phyloP scores from a whole-genome alignment of 768 basidiomycete species.

The Boletus fagicola region DNA sequence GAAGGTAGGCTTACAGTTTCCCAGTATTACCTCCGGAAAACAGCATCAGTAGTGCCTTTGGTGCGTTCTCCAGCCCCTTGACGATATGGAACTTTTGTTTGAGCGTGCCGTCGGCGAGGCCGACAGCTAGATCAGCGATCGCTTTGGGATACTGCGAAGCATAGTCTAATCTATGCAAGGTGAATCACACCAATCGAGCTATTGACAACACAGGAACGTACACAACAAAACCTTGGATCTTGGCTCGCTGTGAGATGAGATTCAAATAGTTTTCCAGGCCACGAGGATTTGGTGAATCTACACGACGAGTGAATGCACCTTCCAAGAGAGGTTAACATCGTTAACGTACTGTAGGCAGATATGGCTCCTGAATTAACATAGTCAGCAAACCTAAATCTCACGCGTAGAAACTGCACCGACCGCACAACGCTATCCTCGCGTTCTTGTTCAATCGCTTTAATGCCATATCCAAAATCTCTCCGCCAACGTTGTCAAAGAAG shows the following conservation, averaged over 20 bases:
- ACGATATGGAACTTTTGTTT: constrained; percentile 81
- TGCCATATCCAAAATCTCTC: constrained; percentile 78
- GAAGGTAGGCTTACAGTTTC: constrained; percentile 50
- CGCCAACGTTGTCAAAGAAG: constrained; percentile 81
- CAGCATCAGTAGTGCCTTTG: constrained; percentile 64
- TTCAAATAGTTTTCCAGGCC: constrained; percentile 66
- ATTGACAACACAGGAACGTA: constrained; percentile 32
- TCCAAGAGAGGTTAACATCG: not conserved
- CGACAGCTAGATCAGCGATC: constrained; percentile 51
- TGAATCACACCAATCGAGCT: not conserved
- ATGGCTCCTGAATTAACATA: constrained; percentile 60
- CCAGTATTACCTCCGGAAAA: constrained; percentile 78
- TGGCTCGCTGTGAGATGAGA: constrained; percentile 76
- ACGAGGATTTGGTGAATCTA: constrained; percentile 58
- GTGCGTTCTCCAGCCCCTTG: constrained; percentile 71
- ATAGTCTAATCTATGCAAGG: constrained; percentile 67
- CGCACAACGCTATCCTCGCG: constrained; percentile 80
- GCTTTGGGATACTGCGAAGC: constrained; percentile 56
- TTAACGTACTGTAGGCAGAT: constrained; percentile 69
- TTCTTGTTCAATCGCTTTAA: constrained; percentile 71
- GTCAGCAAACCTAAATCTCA: constrained; percentile 3
- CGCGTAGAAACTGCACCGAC: constrained; percentile 41
- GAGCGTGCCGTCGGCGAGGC: constrained; percentile 65
- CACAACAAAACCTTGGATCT: constrained; percentile 83
- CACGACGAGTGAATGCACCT: not conserved